phyloP scores from a whole-genome alignment of 192 early-diverging fungal genomes.

The Coemansia sp. region DNA sequence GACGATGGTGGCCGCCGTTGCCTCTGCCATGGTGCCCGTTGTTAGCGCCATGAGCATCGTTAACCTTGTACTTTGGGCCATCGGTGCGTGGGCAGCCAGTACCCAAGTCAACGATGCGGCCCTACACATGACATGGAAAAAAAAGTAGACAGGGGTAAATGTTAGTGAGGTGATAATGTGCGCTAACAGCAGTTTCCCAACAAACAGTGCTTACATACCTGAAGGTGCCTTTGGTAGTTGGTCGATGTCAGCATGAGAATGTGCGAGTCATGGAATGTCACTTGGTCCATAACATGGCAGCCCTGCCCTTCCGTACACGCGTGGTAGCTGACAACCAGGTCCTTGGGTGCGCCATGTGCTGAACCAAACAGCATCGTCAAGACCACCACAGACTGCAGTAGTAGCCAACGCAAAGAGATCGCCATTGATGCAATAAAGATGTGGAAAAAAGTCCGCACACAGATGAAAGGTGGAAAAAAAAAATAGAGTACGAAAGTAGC shows the following conservation, averaged over 20 bases:
- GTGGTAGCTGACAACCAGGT: constrained; percentile 52
- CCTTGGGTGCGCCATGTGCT: constrained; percentile 21
- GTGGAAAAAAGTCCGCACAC: neutral
- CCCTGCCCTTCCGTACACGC: constrained; percentile 41
- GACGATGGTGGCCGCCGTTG: constrained; percentile 4
- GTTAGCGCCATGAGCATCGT: neutral
- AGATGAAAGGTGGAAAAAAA: neutral
- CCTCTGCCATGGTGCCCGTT: neutral
- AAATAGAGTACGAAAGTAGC: neutral
- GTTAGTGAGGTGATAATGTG: neutral
- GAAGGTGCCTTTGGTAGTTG: constrained; percentile 29
- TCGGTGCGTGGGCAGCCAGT: constrained; percentile 15
- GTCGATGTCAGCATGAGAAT: constrained; percentile 35
- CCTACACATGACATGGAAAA: constrained; percentile 21
- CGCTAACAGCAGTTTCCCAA: neutral
- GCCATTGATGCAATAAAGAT: neutral
- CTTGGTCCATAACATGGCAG: constrained; percentile 46
- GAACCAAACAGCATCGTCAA: constrained; percentile 17
- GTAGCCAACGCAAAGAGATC: neutral
- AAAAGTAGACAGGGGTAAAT: neutral
- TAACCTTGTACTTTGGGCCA: neutral
- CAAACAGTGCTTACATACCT: constrained; percentile 28
- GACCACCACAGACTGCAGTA: neutral
- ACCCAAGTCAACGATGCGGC: constrained; percentile 36
- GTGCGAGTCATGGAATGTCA: constrained; percentile 47